phyloP scores from a whole-genome alignment of 345 rosid species.

The Streptanthus diversifolius region DNA sequence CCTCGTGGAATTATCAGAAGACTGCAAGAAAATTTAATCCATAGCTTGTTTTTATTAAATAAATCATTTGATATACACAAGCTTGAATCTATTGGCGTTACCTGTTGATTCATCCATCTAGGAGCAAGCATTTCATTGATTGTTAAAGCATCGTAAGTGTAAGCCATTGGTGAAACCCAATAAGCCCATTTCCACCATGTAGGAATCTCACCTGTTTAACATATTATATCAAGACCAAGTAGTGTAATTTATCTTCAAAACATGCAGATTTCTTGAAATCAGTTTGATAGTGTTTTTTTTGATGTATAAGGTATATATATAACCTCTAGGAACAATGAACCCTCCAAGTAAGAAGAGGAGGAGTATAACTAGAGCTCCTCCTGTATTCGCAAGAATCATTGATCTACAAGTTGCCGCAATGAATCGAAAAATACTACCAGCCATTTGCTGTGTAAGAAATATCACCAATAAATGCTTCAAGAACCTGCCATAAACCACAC shows the following conservation, averaged over 20 bases:
- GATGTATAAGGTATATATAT: not conserved
- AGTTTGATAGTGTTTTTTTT: not conserved
- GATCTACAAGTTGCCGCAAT: conserved; percentile 70
- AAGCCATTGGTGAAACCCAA: conserved; percentile 88
- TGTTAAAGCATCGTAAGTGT: conserved; percentile 59
- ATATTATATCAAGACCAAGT: not conserved
- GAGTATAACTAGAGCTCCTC: conserved; percentile 66
- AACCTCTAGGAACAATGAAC: conserved; percentile 71
- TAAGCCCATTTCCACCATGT: conserved; percentile 87
- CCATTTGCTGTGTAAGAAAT: conserved; percentile 81
- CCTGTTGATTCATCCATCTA: conserved; percentile 73
- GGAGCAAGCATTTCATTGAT: conserved; percentile 77
- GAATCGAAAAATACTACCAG: conserved; percentile 63
- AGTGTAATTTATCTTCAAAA: not conserved
- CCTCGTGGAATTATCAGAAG: conserved; percentile 45
- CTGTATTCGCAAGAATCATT: conserved; percentile 75
- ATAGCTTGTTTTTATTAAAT: not conserved
- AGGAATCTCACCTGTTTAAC: conserved; percentile 58
- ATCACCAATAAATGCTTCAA: conserved; percentile 69
- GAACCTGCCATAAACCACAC: conserved; percentile 48
- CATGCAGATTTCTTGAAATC: not conserved
- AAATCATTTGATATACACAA: not conserved
- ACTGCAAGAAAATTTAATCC: conserved; percentile 37
- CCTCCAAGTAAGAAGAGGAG: conserved; percentile 84
- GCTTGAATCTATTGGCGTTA: conserved; percentile 18